Evolutionary conservation across 441 rosid genomes (phyloP).

Genomic region (Gossypium trilobum): DNA sequence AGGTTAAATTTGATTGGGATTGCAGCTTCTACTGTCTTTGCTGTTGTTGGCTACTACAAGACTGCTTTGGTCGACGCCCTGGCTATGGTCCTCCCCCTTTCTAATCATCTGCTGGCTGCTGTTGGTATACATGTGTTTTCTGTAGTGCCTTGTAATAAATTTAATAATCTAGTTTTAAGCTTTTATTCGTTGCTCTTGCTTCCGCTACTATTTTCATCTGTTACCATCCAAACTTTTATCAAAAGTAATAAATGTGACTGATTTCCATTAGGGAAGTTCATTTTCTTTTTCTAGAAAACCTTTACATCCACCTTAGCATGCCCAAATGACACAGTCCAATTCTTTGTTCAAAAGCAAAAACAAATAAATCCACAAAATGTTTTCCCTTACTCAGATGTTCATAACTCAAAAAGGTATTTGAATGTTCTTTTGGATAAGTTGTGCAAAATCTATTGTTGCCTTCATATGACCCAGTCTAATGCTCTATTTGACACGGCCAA

Average conservation of each 20-base stretch:
- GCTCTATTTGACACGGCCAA: neutral
- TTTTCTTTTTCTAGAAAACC: no score
- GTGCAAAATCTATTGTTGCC: no score
- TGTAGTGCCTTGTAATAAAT: neutral
- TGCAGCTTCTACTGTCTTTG: conserved; percentile 62
- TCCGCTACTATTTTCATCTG: neutral
- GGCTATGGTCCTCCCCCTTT: conserved; percentile 37
- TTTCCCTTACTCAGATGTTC: no score
- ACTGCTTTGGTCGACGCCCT: conserved; percentile 61
- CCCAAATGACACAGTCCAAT: no score
- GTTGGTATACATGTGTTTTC: neutral
- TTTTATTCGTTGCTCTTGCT: neutral
- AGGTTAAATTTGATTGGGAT: neutral
- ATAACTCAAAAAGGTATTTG: no score
- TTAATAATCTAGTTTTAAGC: neutral
- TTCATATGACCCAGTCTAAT: neutral
- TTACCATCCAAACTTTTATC: neutral
- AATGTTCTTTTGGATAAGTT: no score
- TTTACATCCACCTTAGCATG: no score
- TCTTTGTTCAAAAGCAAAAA: no score
- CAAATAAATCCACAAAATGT: no score
- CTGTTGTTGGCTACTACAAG: conserved; percentile 71
- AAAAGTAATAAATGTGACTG: neutral
- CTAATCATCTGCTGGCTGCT: conserved; percentile 17
- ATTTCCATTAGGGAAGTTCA: neutral